Evolutionary conservation across 176 grass and related monocot genomes (phyloP), one percentile per base, ranked within the genome.

Genomic region (Avena atlantica): DNA sequence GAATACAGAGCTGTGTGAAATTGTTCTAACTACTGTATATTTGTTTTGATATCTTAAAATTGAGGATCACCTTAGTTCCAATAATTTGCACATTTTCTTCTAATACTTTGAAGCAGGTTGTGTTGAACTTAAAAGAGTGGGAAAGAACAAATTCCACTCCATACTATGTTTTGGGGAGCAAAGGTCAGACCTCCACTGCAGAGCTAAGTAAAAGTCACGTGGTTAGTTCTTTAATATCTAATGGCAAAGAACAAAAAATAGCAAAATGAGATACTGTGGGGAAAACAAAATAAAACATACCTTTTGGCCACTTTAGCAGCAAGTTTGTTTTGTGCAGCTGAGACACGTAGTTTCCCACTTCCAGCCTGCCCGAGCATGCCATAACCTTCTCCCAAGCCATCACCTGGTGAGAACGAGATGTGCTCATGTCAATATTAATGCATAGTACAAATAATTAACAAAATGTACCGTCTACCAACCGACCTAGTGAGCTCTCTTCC

Each of bases 301-400:
- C 84, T 98, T 85, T 95, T 98, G n/a, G 96, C 90, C 61, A 91
- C 86, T 87, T 91, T 91, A 84, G 89, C 81, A 80, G 80, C 81
- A 75, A 87, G 89, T 91, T 91, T 91, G 85, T 42, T 91, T 87
- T 98, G 93, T 19, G 37, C 96, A 79, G 88, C 74, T 88, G 96
- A 91, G 4, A 94, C 91, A 62, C 90, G 91, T 74, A 98, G 89
- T 69, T 89, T 98, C 69, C 96, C 91, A 51, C 88, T 98, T 79
- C 96, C 90, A 79, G 92, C 93, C 84, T 98, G 96, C 73, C 96
- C 93, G n/a, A 95, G 96, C 96, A 98, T 95, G 42, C 96, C 96
- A 89, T 93, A 98, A 17, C 84, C 89, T 90, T 90, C 89, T 42
- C 95, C 95, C 71, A 98, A 90, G 62, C 93, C 96, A 94, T 98